Percentiles rank a stretch among this genome's conserved stretches.
Conservation (phyloP, 345 rosid species). For the Eucalyptus victrix region DNA sequence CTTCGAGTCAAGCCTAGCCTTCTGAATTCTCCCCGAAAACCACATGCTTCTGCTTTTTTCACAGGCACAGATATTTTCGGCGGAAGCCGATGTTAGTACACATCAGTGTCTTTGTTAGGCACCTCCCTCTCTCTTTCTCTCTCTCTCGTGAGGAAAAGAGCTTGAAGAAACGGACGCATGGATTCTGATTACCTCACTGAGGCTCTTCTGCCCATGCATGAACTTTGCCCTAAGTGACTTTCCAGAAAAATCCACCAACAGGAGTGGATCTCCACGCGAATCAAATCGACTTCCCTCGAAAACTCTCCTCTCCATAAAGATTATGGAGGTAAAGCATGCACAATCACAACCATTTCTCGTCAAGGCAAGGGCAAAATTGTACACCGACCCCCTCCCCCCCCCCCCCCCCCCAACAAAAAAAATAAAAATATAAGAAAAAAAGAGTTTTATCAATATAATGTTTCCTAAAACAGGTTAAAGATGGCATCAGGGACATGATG, state of each 20-base stretch:
- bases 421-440: accelerated
- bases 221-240: neutral
- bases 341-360: neutral
- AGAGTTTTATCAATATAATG: neutral
- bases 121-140: neutral
- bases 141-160: neutral
- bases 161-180: neutral
- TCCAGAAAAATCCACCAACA: neutral
- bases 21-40: neutral
- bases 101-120: neutral
- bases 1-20: neutral
- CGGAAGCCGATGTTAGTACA: neutral
- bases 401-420: neutral
- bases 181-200: neutral
- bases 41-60: neutral
- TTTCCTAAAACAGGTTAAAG: neutral
- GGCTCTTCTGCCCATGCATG: neutral
- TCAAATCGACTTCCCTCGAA: neutral
- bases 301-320: neutral
- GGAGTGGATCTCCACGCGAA: neutral
- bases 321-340: neutral
- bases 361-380: neutral
- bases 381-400: neutral
- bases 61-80: neutral
- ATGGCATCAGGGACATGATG: neutral